Base-by-base conservation (phyloP, 768 basidiomycete genomes). In the Boletellus sp. region DNA sequence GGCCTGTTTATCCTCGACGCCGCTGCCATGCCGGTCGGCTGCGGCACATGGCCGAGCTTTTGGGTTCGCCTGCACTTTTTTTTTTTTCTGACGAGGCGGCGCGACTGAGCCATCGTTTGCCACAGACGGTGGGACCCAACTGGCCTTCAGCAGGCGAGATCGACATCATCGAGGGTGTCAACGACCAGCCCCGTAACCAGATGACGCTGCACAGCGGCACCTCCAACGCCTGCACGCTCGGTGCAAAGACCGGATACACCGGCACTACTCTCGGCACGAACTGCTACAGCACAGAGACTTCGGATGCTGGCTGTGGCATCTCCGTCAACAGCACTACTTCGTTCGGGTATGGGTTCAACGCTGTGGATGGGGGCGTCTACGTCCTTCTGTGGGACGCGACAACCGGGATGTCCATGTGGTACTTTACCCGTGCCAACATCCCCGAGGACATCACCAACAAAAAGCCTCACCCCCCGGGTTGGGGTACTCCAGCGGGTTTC, bases 1-100 rank as follows among this genome's bases (percentile, higher is more conserved):
- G 88, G 88, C 4, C 71, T 90, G 11, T 87, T 90, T 70, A 81
- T 90, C 55, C 76, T 87, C 16, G 88, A 90, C 58, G 78, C 88
- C 48, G 75, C 62, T 44, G 70, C 78, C 2, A 86, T 87, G 84
- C 87, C 87, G 9, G 74, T 79, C 45, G 88, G 88, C 0, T 87
- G 84, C 60, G 74, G 78, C 46, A 69, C 72, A 33, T 80, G 79
- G 76, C 83, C 68, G 70, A 86, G 85, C 67, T 85, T 71, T 48
- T 78, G 77, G 78, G 66, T 68, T 31, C 24, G 65, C 57, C 69
- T 28, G 8, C 28, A 16, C 24, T 17, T 31, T 20, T 32, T 22
- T 12, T 22, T 34, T 3, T 16, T 45, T 38, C 28, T 20, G 5
- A 10, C 22, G 2, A 33, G 28, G 32, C 1, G 6, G n/a, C 19